A percentile compares a stretch with the other conserved stretches of the same genome.
Conservation (phyloP, 2,329 filamentous ascomycete species). For the Phialemoniopsis sp. region DNA sequence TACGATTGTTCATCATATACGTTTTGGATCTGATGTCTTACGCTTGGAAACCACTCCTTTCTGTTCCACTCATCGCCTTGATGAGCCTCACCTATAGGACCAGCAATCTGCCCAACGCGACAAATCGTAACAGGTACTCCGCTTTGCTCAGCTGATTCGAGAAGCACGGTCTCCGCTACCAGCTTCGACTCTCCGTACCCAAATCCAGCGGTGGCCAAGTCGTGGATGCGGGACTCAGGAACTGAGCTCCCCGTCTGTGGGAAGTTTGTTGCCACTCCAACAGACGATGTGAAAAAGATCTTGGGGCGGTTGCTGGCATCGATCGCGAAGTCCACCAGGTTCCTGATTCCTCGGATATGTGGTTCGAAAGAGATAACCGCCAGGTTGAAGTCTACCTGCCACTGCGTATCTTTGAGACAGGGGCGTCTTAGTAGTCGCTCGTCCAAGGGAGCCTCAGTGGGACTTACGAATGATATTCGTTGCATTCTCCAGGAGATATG, state of each 20-base stretch:
- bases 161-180: constrained; percentile 34
- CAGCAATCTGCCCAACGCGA: constrained; percentile 44
- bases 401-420: no score
- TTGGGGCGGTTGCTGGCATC: constrained; percentile 22
- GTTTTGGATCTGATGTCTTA: no score
- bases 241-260: constrained; percentile 17
- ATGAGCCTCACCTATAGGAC: constrained; percentile 27
- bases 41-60: constrained; percentile 52
- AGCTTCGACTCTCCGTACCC: constrained; percentile 42
- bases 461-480: no score
- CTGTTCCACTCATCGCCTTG: constrained; percentile 49
- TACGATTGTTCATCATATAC: no score
- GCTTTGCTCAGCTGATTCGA: constrained; percentile 25
- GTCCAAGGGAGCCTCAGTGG: no score
- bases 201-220: constrained; percentile 21
- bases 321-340: constrained; percentile 5
- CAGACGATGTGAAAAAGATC: constrained; percentile 39
- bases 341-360: no score
- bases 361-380: no score
- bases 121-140: constrained; percentile 33
- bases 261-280: constrained; percentile 33
- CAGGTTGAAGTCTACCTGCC: no score
- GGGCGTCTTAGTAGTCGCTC: no score
- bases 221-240: constrained; percentile 30
- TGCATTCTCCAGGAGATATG: no score